Conservation (phyloP, 164 flowering plant species). For the Chimonanthus praecox region DNA sequence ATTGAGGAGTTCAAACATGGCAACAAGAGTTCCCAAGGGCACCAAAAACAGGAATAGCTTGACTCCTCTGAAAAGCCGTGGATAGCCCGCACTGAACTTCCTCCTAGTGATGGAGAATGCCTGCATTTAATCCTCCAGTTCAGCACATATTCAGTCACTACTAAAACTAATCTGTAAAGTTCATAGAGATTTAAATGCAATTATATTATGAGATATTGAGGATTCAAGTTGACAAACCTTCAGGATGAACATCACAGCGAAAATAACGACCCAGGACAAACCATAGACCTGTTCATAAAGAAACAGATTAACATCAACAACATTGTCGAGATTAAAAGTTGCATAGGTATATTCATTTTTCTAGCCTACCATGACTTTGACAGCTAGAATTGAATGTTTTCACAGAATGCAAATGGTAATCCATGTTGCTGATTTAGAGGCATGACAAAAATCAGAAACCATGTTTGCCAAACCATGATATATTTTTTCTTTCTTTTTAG, state of each 20-base stretch:
- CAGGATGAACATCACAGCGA: conserved; percentile 68
- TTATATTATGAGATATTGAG: not conserved
- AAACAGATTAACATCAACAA: not conserved
- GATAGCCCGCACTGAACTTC: conserved; percentile 96
- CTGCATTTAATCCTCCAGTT: conserved; percentile 32
- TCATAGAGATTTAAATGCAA: conserved; percentile 1
- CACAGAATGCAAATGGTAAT: not conserved
- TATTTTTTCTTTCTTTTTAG: not conserved
- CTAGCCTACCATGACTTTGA: not conserved
- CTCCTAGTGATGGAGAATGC: conserved; percentile 91
- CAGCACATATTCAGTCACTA: not conserved
- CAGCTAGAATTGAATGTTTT: not conserved
- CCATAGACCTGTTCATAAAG: conserved; percentile 64
- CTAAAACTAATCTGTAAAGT: not conserved
- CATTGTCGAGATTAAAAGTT: not conserved
- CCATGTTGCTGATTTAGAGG: not conserved
- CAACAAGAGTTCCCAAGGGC: conserved; percentile 37
- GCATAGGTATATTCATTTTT: not conserved
- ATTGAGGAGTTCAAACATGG: conserved; percentile 54
- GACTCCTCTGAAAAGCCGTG: conserved; percentile 88
- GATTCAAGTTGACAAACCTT: conserved; percentile 49
- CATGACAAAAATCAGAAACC: not conserved
- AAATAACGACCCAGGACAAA: conserved; percentile 93
- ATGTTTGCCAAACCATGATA: not conserved
- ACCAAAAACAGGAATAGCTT: conserved; percentile 76